Evolutionary conservation across 2,329 filamentous ascomycete species (phyloP), one percentile per base, ranked within the genome.

Genomic region (Botrytis elliptica): DNA sequence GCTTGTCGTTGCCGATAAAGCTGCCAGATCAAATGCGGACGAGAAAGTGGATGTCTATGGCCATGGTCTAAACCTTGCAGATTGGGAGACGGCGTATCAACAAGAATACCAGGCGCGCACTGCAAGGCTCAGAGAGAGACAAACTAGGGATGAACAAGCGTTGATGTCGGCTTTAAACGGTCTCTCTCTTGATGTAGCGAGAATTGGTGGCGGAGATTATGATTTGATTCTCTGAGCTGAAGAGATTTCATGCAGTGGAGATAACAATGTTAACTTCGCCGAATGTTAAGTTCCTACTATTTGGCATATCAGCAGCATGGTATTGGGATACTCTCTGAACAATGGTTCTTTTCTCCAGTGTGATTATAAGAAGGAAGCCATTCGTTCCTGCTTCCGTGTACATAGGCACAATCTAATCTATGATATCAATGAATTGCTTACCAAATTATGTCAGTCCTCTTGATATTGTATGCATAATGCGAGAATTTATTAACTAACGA

Each of bases 181-280:
- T 16, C 40, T 69, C 5, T 69, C 66, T 25, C 38, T 69, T 18
- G 38, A 10, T 18, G n/a, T 20, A 16, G 2, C 36, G 10, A 44
- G 29, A 12, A 12, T 16, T 16, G 52, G 36, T 2, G 18, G n/a
- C 33, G 49, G 29, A 40, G 49, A 69, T 25, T 42, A 25, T 5
- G 49, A 69, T 16, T 3, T 40, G 18, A 38, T 68, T 12, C 36
- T 57, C 18, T 57, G 25, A 68, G 46, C 14, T 29, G 16, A 16
- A 25, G 25, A 25, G 4, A 38, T 6, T 1, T 38, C 1, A 25
- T 2, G 3, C 22, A 18, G 33, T 10, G 16, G 18, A 2, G 3
- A 5, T 9, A 5, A 25, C 10, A 2, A 4, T 38, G 4, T 7
- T 3, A 4, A 4, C 9, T 22, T 55, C 2, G 14, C 9, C 8